Conservation (phyloP, 345 rosid species). For the Moricandia moricandioides region DNA sequence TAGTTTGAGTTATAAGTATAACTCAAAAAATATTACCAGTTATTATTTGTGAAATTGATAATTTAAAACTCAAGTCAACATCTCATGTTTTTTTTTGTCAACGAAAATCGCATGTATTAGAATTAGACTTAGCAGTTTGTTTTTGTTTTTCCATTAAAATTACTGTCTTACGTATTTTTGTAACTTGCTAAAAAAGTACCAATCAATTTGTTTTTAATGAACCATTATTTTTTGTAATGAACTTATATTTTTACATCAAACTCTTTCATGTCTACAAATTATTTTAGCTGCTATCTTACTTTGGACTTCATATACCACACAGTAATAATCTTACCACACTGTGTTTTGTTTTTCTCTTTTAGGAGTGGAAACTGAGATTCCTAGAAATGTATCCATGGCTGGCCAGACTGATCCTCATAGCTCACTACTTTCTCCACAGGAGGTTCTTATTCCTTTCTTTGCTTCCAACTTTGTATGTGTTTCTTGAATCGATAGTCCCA, state of each 20-base stretch:
- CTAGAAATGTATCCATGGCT: constrained; percentile 47
- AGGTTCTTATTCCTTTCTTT: constrained; percentile 43
- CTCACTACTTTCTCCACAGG: constrained; percentile 72
- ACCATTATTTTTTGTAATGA: too few relatives aligned
- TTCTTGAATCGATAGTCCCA: background rate
- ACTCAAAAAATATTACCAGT: background rate
- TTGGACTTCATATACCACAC: too few relatives aligned
- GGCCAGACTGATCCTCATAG: constrained; percentile 64
- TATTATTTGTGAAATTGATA: too few relatives aligned
- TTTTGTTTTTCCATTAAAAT: too few relatives aligned
- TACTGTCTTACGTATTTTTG: too few relatives aligned
- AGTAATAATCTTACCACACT: background rate
- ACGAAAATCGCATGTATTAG: too few relatives aligned
- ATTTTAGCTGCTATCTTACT: too few relatives aligned
- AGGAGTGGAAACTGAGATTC: constrained; percentile 16
- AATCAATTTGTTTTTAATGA: too few relatives aligned
- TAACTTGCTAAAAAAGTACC: too few relatives aligned
- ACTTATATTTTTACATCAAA: background rate
- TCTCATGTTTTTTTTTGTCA: too few relatives aligned
- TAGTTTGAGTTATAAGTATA: background rate
- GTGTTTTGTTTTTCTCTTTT: background rate
- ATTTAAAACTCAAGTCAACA: too few relatives aligned
- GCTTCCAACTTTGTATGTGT: background rate
- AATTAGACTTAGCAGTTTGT: too few relatives aligned
- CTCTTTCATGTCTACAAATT: background rate